Evolutionary conservation across 805 yeast genomes (phyloP).

Genomic region (Osmozyma mogii): DNA sequence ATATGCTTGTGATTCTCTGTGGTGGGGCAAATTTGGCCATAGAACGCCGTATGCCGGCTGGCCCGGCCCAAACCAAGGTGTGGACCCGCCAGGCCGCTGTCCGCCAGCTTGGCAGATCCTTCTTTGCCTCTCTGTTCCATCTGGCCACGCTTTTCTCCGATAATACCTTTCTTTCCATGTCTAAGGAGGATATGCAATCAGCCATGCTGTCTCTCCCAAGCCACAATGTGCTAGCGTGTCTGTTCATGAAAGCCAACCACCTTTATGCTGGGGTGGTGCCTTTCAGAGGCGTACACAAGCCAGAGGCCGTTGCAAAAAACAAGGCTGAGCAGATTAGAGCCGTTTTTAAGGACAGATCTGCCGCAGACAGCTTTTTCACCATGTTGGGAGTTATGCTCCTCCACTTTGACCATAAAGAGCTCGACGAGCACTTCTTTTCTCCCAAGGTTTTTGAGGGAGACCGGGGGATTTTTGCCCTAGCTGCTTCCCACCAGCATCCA

Average conservation of each 20-base stretch:
- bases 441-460: slow-evolving; percentile 8
- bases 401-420: slow-evolving; percentile 20
- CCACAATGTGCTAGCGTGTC: slow-evolving; percentile 13
- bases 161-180: slow-evolving; percentile 21
- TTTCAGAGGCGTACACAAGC: slow-evolving; percentile 20
- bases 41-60: slow-evolving; percentile 5
- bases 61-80: slow-evolving; percentile 4
- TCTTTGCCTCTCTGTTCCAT: slow-evolving; percentile 17
- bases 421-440: slow-evolving; percentile 14
- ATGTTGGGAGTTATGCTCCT: slow-evolving; percentile 27
- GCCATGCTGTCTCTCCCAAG: slow-evolving; percentile 16
- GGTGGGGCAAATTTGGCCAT: slow-evolving; percentile 21
- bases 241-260: slow-evolving; percentile 25
- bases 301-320: slow-evolving; percentile 10
- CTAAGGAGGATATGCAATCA: slow-evolving; percentile 19
- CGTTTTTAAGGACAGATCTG: slow-evolving; percentile 15
- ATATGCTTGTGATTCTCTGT: slow-evolving; percentile 19
- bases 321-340: slow-evolving; percentile 3
- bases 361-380: slow-evolving; percentile 31
- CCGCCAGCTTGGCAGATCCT: slow-evolving; percentile 19
- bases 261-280: slow-evolving; percentile 24
- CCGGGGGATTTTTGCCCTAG: slow-evolving; percentile 26
- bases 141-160: slow-evolving; percentile 22
- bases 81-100: slow-evolving; percentile 11
- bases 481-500: too few species aligned